Percentiles rank a stretch among this genome's conserved stretches.
phyloP scores from a whole-genome alignment of 495 filamentous ascomycete species.

The Schizothecium vesticola region DNA sequence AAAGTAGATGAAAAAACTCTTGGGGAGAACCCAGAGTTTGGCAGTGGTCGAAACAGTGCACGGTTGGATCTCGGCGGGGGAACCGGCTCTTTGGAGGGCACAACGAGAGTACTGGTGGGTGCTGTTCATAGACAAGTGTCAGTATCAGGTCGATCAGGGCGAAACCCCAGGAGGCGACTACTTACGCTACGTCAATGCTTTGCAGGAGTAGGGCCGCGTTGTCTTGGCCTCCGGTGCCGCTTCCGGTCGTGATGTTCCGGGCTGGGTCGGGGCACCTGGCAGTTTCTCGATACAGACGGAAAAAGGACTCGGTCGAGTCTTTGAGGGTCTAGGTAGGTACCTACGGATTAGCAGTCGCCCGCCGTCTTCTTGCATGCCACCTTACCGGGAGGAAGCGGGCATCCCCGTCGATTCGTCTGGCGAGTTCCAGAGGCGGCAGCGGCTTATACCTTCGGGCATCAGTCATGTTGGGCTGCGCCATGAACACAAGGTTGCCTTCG shows the following conservation, averaged over 20 bases:
- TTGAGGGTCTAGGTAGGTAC: neutral
- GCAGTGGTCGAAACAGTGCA: neutral
- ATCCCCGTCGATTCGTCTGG: neutral
- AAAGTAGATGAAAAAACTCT: constrained; percentile 7
- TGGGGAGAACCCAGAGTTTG: neutral
- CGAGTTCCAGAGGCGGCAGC: neutral
- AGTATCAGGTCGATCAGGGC: neutral
- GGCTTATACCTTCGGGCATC: neutral
- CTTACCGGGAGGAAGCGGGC: neutral
- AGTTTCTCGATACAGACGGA: neutral
- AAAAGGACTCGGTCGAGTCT: neutral
- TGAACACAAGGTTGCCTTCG: neutral
- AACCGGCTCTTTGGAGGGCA: neutral
- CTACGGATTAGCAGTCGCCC: neutral
- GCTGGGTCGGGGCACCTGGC: neutral
- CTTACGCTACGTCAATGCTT: neutral
- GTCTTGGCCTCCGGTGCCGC: neutral
- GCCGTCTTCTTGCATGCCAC: neutral
- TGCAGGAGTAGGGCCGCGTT: neutral
- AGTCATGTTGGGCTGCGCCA: neutral
- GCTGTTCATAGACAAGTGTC: neutral
- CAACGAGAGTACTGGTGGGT: constrained; percentile 6
- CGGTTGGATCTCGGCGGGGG: neutral
- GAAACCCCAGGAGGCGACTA: neutral
- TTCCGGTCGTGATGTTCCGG: neutral